A percentile compares a stretch with the other conserved stretches of the same genome.
These are phyloP conservation scores for Diplotaxis tenuifolia DNA, from an alignment of 345 rosid species.

Conservation along the genomic window DNA sequence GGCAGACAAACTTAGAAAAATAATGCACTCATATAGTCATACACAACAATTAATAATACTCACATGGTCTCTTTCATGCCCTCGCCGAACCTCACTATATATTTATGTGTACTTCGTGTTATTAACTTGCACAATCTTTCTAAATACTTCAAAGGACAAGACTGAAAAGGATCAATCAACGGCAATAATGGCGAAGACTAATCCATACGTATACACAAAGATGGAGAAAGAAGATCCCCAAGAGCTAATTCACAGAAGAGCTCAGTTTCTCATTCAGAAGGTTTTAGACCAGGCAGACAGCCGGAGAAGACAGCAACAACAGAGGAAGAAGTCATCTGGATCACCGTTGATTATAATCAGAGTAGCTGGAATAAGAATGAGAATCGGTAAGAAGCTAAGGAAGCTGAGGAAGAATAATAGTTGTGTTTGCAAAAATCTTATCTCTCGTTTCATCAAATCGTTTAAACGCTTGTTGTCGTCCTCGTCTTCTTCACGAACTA, in stretches of 20 bases:
- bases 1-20: neutral
- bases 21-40: conserved; percentile 11
- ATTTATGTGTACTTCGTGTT: conserved; percentile 10
- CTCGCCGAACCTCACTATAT: conserved; percentile 9
- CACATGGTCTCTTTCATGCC: conserved; percentile 24
- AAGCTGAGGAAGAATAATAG: conserved; percentile 54
- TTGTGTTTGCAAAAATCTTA: conserved; percentile 24
- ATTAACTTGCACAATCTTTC: conserved; percentile 21
- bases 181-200: conserved; percentile 30
- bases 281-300: conserved; percentile 51
- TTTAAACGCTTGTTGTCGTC: conserved; percentile 20
- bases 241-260: conserved; percentile 58
- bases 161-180: neutral
- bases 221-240: conserved; percentile 72
- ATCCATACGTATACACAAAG: conserved; percentile 51
- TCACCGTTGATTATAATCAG: conserved; percentile 56
- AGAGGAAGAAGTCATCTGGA: conserved; percentile 35
- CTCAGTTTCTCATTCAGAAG: conserved; percentile 81
- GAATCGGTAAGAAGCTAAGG: conserved; percentile 66
- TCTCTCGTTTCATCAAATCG: conserved; percentile 34
- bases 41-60: conserved; percentile 22
- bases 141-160: conserved; percentile 19
- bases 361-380: conserved; percentile 55
- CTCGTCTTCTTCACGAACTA: conserved; percentile 30
- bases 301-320: conserved; percentile 17